Conservation (phyloP, 2,329 filamentous ascomycete genomes). For the Volutella citrinella region DNA sequence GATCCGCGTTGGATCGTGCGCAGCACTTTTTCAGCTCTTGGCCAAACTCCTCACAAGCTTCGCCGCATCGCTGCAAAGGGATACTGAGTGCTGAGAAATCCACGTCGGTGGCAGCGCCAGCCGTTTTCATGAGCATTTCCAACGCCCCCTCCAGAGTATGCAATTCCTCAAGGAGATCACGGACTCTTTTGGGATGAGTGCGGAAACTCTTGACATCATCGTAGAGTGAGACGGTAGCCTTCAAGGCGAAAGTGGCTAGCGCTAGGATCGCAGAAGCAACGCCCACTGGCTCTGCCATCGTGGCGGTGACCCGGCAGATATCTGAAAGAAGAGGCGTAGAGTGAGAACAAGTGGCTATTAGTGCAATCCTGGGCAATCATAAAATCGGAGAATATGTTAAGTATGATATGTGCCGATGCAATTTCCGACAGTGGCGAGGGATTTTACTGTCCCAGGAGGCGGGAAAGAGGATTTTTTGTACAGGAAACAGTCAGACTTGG, state of each 20-base stretch:
- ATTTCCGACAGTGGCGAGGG: too few relatives aligned
- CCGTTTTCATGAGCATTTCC: conserved; percentile 27
- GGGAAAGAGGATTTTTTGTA: too few relatives aligned
- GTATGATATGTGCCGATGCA: too few relatives aligned
- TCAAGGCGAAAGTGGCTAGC: conserved; percentile 36
- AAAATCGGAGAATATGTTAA: too few relatives aligned
- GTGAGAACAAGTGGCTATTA: too few relatives aligned
- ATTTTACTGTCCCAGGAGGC: too few relatives aligned
- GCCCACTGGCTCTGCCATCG: conserved; percentile 3
- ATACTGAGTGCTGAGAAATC: conserved; percentile 20
- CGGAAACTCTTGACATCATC: conserved; percentile 35
- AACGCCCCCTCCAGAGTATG: conserved; percentile 35
- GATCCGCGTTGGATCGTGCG: conserved; percentile 28
- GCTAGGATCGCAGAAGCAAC: conserved; percentile 2
- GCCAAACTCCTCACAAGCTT: conserved; percentile 41
- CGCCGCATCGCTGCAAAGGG: conserved; percentile 39
- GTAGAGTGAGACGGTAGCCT: conserved; percentile 35
- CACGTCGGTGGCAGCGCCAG: conserved; percentile 6
- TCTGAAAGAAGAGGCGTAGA: too few relatives aligned
- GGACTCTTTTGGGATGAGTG: conserved; percentile 26
- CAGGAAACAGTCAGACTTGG: too few relatives aligned
- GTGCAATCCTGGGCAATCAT: too few relatives aligned
- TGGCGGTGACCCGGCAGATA: too few relatives aligned
- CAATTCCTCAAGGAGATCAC: conserved; percentile 39
- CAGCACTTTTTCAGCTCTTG: conserved; percentile 33